Evolutionary conservation across 1,139 yeast species (phyloP).

Genomic region (Yamadazyma buinensis): DNA sequence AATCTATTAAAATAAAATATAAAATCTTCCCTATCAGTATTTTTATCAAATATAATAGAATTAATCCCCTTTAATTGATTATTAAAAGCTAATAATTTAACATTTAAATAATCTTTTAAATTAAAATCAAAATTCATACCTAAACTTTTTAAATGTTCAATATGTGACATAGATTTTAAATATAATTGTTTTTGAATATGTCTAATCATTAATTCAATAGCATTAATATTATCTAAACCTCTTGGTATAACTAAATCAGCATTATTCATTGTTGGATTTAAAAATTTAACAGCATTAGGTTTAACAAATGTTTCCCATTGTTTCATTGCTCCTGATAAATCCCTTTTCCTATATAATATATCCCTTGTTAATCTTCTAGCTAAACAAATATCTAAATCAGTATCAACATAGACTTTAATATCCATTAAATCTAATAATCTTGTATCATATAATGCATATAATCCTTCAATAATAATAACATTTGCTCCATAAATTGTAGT

Average conservation of each 20-base stretch:
- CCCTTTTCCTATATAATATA: slow-evolving; percentile 81
- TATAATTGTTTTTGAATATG: slow-evolving; percentile 75
- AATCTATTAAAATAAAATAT: slow-evolving; percentile 82
- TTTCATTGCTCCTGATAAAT: slow-evolving; percentile 70
- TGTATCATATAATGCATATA: slow-evolving; percentile 74
- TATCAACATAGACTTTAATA: slow-evolving; percentile 85
- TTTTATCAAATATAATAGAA: slow-evolving; percentile 58
- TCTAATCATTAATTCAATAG: slow-evolving; percentile 71
- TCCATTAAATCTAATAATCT: slow-evolving; percentile 75
- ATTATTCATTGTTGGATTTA: slow-evolving; percentile 71
- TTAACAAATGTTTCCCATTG: slow-evolving; percentile 93
- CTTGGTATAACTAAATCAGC: slow-evolving; percentile 90
- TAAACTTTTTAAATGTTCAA: slow-evolving; percentile 52
- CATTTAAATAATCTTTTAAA: slow-evolving; percentile 24
- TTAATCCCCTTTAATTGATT: slow-evolving; percentile 73
- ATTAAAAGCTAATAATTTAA: slow-evolving; percentile 47
- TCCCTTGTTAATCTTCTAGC: slow-evolving; percentile 87
- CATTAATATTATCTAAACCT: slow-evolving; percentile 78
- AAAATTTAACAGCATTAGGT: slow-evolving; percentile 79
- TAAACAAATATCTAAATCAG: slow-evolving; percentile 87
- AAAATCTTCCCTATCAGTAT: slow-evolving; percentile 67
- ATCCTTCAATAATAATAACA: slow-evolving; percentile 88
- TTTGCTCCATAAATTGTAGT: slow-evolving; percentile 91
- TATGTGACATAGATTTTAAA: slow-evolving; percentile 62
- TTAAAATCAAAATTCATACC: slow-evolving; percentile 39